Conservation (phyloP, 2,329 filamentous ascomycete genomes). For the Ophiostoma sp. region DNA sequence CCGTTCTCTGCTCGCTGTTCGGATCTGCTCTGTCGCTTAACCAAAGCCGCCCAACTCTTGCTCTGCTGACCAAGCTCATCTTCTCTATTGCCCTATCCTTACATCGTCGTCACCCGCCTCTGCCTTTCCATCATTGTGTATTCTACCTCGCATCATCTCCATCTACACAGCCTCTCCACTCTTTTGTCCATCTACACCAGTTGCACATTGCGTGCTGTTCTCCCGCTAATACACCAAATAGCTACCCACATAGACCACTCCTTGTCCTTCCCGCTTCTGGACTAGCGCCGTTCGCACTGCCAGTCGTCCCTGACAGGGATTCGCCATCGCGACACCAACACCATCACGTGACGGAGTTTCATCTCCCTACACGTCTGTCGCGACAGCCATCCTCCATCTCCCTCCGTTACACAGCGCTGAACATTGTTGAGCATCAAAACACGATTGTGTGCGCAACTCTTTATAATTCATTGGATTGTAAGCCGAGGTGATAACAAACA, state of each 20-base stretch:
- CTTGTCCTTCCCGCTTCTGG: slow-evolving; percentile 17
- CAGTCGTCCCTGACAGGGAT: slow-evolving; percentile 7
- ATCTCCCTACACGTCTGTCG: not conserved
- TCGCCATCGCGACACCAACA: slow-evolving; percentile 17
- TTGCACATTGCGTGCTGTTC: not conserved
- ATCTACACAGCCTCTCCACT: not conserved
- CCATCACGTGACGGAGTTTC: slow-evolving; percentile 15
- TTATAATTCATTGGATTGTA: slow-evolving; percentile 3
- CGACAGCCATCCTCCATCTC: not conserved
- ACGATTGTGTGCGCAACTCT: not conserved
- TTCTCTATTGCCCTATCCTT: not conserved
- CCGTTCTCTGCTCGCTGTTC: not conserved
- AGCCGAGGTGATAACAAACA: slow-evolving; percentile 19
- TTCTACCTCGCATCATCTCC: not conserved
- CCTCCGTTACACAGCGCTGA: not conserved
- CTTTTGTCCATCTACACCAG: too few species aligned
- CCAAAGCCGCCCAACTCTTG: not conserved
- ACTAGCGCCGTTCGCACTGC: slow-evolving; percentile 17
- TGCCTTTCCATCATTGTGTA: not conserved
- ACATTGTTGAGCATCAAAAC: not conserved
- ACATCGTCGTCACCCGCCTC: not conserved
- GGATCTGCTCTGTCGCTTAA: not conserved
- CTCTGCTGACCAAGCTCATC: not conserved
- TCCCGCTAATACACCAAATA: slow-evolving; percentile 19
- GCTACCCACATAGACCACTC: too few species aligned